Evolutionary conservation across 2,329 filamentous ascomycete species (phyloP), one percentile per base, ranked within the genome.

Genomic region (Curvularia sp.): DNA sequence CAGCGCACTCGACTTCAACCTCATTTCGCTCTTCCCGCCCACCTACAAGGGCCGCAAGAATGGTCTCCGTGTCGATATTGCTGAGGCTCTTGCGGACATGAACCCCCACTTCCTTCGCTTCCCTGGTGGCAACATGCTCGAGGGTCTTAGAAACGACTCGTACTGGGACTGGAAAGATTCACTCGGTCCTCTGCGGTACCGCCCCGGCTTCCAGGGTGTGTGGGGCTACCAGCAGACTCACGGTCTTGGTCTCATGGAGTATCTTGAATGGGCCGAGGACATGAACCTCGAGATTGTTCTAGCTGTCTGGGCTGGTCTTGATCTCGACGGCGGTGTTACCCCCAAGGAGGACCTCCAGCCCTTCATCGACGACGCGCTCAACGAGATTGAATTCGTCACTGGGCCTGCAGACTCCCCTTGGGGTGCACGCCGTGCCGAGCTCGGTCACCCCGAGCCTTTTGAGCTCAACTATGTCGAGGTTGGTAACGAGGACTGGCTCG

Each of bases 11-110:
- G 72, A 75, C 53, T 84, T 86, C 71, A 81, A 82, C 57, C 70
- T 85, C 18, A 81, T 85, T 59, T 82, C 80, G 49, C 69, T 85
- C 36, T 85, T 84, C 71, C 82, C 82, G 1, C 82, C 82, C 4
- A 85, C 83, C 0, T 85, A 81, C 78, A 84, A 84, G 50, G 68
- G 79, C 59, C 77, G 82, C 18, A 77, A 78, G 51, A 85, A 85
- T 64, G 83, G 83, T 18, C 70, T 84, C 41, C 77, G 82, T 8
- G 72, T 78, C 34, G 83, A 85, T 55, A 73, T 85, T 43, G 81
- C 80, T 47, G 76, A 84, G 59, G 78, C 79, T 15, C 73, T 81
- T 43, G 71, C 72, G 28, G 78, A 74, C 42, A 69, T 80, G 59
- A 77, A 77, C 45, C 75, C 80, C 7, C 76, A 70, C 59, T 82